These are phyloP conservation scores for Lunularia cruciata DNA, from an alignment of 225 moss, liverwort and hornwort genomes.

Conservation along the genomic window DNA sequence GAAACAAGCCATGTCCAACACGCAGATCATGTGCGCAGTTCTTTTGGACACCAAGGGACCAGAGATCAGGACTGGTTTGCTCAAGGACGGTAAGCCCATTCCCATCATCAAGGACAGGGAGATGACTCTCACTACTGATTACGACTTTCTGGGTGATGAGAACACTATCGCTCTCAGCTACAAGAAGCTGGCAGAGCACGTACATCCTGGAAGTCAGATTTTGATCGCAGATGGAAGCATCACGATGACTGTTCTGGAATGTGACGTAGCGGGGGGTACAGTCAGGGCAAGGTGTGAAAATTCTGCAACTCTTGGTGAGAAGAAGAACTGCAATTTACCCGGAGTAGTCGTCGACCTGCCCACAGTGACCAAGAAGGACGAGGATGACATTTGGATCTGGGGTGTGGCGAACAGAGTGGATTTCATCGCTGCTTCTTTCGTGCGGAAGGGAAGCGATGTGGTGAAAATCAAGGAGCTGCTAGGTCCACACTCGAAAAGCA, in stretches of 20 bases:
- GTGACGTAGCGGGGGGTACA: constrained; percentile 20
- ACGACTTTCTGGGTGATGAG: constrained; percentile 51
- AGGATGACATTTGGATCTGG: constrained; percentile 34
- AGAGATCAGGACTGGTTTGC: constrained; percentile 68
- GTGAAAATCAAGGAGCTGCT: constrained; percentile 31
- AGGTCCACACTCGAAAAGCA: constrained; percentile 17
- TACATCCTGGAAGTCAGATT: constrained; percentile 60
- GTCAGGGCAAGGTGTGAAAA: constrained; percentile 31
- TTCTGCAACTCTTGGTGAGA: constrained; percentile 32
- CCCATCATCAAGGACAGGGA: constrained; percentile 48
- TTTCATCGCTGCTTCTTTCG: constrained; percentile 37
- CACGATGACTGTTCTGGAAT: constrained; percentile 24
- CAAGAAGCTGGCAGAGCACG: constrained; percentile 57
- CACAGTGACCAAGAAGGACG: constrained; percentile 35
- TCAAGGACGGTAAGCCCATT: constrained; percentile 67
- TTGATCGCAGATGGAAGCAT: constrained; percentile 71
- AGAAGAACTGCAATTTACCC: constrained; percentile 40
- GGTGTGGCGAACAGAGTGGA: constrained; percentile 36
- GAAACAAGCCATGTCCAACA: constrained; percentile 26
- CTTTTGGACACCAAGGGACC: constrained; percentile 55
- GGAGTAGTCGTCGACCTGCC: constrained; percentile 38
- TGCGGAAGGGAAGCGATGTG: constrained; percentile 34
- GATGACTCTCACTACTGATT: constrained; percentile 60
- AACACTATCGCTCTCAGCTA: constrained; percentile 64
- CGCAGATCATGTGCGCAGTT: constrained; percentile 40